Evolutionary conservation across 768 basidiomycete species (phyloP), one percentile per base, ranked within the genome.

Genomic region (Cubamyces lactineus): DNA sequence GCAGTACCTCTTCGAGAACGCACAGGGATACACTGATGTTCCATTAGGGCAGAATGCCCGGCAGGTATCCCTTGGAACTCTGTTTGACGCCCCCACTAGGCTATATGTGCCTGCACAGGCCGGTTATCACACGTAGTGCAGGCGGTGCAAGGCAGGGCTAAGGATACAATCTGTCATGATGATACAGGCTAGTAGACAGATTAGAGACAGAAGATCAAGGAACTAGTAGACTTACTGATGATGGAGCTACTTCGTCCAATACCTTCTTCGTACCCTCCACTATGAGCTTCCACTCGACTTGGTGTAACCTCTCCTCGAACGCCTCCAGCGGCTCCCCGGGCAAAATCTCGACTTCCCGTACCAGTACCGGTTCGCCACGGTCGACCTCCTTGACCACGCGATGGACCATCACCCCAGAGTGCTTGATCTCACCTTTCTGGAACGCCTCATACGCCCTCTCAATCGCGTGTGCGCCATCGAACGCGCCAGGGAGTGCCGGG

Each of bases 401-500:
- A 75, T 99, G 97, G 0, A 98, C 88, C 96, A 98, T 98, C 1
- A 84, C 87, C 0, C 97, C 96, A 0, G 90, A 86, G 59, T 82
- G 80, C 34, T 79, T 78, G 49, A 96, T 88, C 71, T 96, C 89
- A 0, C 93, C 92, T 57, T 79, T 83, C 70, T 90, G 83, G 72
- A 92, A 97, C 0, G 94, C 95, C 64, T 93, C 92, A 70, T 85
- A 95, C 3, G 96, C 94, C 12, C 96, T 80, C 65, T 90, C 85
- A 56, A 98, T 90, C 1, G 96, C 94, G 68, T 92, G 84, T n/a
- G 92, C 87, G 5, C 97, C 97, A 67, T 97, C 95, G 68, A 99
- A 99, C n/a, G 89, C 86, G 2, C 95, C 94, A 0, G 96, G 96
- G 2, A 99, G 78, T 5, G 97, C 97, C 7, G 97, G 97, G 69